Evolutionary conservation across 768 basidiomycete species (phyloP).

Genomic region (Collybia sordida): DNA sequence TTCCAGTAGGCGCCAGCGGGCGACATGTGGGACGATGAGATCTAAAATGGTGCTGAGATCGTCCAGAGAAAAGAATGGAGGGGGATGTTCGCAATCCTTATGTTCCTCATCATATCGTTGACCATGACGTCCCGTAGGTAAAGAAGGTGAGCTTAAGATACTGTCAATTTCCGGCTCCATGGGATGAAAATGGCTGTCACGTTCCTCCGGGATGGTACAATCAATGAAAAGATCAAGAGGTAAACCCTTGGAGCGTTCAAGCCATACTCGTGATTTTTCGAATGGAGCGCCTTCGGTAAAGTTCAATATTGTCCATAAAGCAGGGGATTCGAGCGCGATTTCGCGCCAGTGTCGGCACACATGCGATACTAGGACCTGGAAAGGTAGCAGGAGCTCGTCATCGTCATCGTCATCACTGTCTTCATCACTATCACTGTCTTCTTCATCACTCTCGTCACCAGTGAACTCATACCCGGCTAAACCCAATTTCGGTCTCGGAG

Average conservation of each 20-base stretch:
- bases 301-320: constrained; percentile 53
- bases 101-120: constrained; percentile 20
- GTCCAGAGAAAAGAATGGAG: constrained; percentile 26
- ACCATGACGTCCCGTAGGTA: background rate
- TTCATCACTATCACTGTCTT: constrained; percentile 13
- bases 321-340: constrained; percentile 49
- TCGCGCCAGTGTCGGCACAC: constrained; percentile 62
- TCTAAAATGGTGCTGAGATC: constrained; percentile 38
- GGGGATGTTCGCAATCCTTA: constrained; percentile 12
- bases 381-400: constrained; percentile 24
- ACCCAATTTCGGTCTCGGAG: background rate
- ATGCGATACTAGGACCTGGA: constrained; percentile 59
- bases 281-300: constrained; percentile 41
- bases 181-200: constrained; percentile 3
- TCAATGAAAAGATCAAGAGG: constrained; percentile 56
- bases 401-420: constrained; percentile 9
- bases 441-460: constrained; percentile 10
- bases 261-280: constrained; percentile 40
- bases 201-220: constrained; percentile 28
- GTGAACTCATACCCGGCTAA: background rate
- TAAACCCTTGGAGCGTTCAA: constrained; percentile 53
- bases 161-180: constrained; percentile 18
- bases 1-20: constrained; percentile 52
- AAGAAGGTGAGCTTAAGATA: background rate
- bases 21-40: constrained; percentile 49